These are phyloP conservation scores for Chamaecyparis obtusa DNA, from an alignment of 75 land plant genomes.

Conservation along the genomic window DNA sequence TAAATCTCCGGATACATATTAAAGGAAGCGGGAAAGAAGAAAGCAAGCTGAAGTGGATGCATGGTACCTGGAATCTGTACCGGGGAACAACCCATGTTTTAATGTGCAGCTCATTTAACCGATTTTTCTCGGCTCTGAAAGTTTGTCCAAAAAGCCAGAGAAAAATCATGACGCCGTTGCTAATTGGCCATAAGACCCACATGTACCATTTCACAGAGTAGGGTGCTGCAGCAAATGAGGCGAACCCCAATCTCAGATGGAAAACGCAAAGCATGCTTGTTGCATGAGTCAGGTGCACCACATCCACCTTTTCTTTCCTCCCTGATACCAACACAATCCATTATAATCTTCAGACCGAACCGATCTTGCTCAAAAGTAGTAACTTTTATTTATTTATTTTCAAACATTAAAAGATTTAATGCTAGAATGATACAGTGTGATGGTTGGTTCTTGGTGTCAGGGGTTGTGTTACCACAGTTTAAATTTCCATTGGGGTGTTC, in stretches of 20 bases:
- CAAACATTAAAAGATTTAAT: too few relatives aligned
- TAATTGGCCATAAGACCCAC: conserved; percentile 57
- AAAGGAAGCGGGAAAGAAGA: background rate
- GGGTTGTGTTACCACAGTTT: too few relatives aligned
- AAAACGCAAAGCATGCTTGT: conserved; percentile 62
- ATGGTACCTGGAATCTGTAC: conserved; percentile 55
- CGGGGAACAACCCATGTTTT: conserved; percentile 79
- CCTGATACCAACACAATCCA: conserved; percentile 22
- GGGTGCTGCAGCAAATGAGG: conserved; percentile 61
- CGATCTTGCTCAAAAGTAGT: background rate
- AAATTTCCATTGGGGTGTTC: too few relatives aligned
- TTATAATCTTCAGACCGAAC: background rate
- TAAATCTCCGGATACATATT: background rate
- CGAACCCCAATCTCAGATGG: conserved; percentile 58
- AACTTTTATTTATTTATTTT: too few relatives aligned
- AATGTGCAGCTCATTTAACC: conserved; percentile 36
- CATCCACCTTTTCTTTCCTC: conserved; percentile 41
- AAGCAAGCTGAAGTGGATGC: background rate
- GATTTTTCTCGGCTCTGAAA: conserved; percentile 54
- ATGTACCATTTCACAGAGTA: conserved; percentile 51
- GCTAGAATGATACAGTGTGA: too few relatives aligned
- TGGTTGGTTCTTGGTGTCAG: too few relatives aligned
- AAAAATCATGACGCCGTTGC: conserved; percentile 29
- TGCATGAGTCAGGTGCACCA: conserved; percentile 71
- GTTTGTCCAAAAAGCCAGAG: conserved; percentile 41